Conservation (phyloP, 2,329 filamentous ascomycete species). For the Nannizziopsis arthrosporioides region DNA sequence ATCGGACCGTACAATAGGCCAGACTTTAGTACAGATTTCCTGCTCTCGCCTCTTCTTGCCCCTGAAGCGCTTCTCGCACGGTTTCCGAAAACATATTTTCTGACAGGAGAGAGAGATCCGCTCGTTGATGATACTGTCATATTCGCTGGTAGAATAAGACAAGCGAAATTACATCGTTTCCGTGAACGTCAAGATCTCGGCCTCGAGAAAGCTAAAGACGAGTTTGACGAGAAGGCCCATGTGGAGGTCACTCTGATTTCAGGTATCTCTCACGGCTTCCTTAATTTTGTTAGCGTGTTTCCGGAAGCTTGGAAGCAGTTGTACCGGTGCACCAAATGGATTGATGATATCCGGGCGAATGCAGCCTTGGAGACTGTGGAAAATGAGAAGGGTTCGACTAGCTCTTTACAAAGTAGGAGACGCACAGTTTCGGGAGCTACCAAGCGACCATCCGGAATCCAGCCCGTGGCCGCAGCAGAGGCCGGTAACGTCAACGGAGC, state of each 20-base stretch:
- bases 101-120: conserved; percentile 90
- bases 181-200: conserved; percentile 45
- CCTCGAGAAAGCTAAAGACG: conserved; percentile 41
- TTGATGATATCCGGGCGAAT: conserved; percentile 52
- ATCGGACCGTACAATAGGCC: conserved; percentile 87
- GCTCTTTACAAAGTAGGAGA: conserved; percentile 11
- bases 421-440: background rate
- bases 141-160: conserved; percentile 76
- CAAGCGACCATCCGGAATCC: background rate
- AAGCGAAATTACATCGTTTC: conserved; percentile 56
- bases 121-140: conserved; percentile 95
- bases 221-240: conserved; percentile 61
- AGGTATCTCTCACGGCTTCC: conserved; percentile 82
- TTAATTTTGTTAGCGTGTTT: conserved; percentile 81
- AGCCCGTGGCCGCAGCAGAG: background rate
- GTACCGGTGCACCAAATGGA: conserved; percentile 66
- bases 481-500: background rate
- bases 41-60: conserved; percentile 79
- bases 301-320: conserved; percentile 86
- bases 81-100: conserved; percentile 91
- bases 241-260: conserved; percentile 77
- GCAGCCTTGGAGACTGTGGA: conserved; percentile 35
- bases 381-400: conserved; percentile 20
- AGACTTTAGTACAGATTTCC: conserved; percentile 82
- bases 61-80: conserved; percentile 68